phyloP scores from a whole-genome alignment of 257 asterid genomes.

The Solanum microdontum region DNA sequence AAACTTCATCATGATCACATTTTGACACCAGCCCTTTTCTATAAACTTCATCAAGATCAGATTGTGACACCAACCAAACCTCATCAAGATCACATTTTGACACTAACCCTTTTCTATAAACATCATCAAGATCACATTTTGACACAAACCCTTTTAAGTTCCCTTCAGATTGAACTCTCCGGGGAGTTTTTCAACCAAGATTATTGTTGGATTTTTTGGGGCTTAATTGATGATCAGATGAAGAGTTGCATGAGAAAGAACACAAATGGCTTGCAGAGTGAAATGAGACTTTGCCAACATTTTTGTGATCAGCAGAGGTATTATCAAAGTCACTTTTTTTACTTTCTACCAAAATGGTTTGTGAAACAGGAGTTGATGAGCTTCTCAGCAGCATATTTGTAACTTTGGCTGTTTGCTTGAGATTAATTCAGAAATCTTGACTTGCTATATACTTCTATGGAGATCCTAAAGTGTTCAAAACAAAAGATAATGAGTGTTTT shows the following conservation, averaged over 20 bases:
- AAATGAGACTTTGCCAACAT: background rate
- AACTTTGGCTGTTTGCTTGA: background rate
- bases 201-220: background rate
- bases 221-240: background rate
- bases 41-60: conserved; percentile 1
- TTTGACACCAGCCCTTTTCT: background rate
- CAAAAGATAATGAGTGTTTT: background rate
- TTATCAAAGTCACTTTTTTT: background rate
- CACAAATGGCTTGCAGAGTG: conserved; percentile 3
- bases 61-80: background rate
- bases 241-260: conserved; percentile 10
- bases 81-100: conserved; percentile 4
- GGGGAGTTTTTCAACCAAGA: background rate
- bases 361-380: conserved; percentile 19
- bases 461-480: background rate
- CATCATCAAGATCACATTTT: conserved; percentile 5
- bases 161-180: conserved; percentile 13
- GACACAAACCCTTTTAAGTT: conserved; percentile 10
- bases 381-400: conserved; percentile 12
- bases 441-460: background rate
- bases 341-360: conserved; percentile 8
- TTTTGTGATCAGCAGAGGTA: background rate
- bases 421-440: background rate
- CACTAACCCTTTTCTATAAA: conserved; percentile 3
- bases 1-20: conserved; percentile 4